Conservation (phyloP, 768 basidiomycete species). For the Boletus subcaerulescens region DNA sequence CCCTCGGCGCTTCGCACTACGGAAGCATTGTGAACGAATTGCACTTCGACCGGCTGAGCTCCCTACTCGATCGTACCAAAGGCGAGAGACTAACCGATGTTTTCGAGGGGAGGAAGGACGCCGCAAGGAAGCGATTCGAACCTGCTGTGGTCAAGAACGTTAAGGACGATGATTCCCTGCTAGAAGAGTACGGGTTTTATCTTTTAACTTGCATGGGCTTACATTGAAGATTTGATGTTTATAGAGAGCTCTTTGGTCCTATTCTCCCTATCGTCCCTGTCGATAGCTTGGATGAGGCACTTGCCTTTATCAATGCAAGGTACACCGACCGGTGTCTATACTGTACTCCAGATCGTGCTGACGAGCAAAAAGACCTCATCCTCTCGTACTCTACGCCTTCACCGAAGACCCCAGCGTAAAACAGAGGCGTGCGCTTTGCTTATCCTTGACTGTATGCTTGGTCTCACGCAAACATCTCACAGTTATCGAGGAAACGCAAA, state of each 20-base stretch:
- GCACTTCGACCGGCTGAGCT: constrained; percentile 54
- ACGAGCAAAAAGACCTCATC: constrained; percentile 42
- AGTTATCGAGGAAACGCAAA: constrained; percentile 57
- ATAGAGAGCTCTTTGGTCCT: constrained; percentile 74
- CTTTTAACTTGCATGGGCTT: neutral
- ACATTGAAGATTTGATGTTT: neutral
- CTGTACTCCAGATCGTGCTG: neutral
- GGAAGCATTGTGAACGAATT: constrained; percentile 50
- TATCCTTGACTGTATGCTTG: neutral
- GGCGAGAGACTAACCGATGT: constrained; percentile 56
- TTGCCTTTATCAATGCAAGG: constrained; percentile 54
- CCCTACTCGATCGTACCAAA: constrained; percentile 50
- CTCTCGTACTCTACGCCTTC: constrained; percentile 65
- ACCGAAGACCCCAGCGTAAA: constrained; percentile 45
- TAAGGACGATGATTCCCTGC: constrained; percentile 49
- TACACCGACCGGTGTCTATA: constrained; percentile 23
- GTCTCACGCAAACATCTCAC: neutral
- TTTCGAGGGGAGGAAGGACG: constrained; percentile 35
- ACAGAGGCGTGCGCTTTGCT: constrained; percentile 32
- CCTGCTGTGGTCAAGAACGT: constrained; percentile 61
- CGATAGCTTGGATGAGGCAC: constrained; percentile 51
- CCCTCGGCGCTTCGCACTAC: constrained; percentile 42
- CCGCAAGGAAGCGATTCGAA: constrained; percentile 45
- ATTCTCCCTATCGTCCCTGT: constrained; percentile 62
- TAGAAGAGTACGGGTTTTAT: constrained; percentile 48